A percentile compares a stretch with the other conserved stretches of the same genome.
These are phyloP conservation scores for Ceratobasidium sp. DNA, from an alignment of 1,284 basidiomycete species.

Conservation along the genomic window DNA sequence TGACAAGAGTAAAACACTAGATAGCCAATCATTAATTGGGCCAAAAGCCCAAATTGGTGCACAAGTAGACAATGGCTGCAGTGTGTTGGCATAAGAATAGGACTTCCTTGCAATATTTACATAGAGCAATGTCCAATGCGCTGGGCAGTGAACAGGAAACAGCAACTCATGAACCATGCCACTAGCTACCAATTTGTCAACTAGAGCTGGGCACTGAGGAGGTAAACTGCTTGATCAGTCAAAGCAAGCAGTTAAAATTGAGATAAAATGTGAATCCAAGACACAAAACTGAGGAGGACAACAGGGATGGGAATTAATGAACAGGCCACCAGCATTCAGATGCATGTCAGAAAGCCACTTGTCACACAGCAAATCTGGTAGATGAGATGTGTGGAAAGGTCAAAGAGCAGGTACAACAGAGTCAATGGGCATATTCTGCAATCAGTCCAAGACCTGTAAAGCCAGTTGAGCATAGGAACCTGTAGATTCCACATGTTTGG, in stretches of 20 bases:
- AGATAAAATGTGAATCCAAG: conserved; percentile 11
- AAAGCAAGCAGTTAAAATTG: not conserved
- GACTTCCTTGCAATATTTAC: not conserved
- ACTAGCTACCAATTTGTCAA: not conserved
- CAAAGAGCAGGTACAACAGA: not conserved
- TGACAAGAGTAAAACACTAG: not conserved
- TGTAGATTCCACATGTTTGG: not conserved
- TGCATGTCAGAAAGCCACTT: conserved; percentile 11
- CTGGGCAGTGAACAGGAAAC: conserved; percentile 1
- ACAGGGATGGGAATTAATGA: not conserved
- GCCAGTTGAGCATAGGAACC: not conserved
- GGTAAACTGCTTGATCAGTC: not conserved
- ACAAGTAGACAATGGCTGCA: not conserved
- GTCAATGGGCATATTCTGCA: not conserved
- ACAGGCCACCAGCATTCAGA: conserved; percentile 3
- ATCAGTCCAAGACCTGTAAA: not conserved
- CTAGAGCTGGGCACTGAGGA: not conserved
- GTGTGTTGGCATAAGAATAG: not conserved
- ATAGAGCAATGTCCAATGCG: conserved; percentile 6
- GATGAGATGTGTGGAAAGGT: not conserved
- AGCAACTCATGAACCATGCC: conserved; percentile 4
- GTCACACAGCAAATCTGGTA: not conserved
- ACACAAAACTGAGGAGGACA: not conserved
- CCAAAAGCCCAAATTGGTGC: not conserved
- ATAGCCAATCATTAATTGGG: conserved; percentile 7